A percentile compares a stretch with the other conserved stretches of the same genome.
phyloP scores from a whole-genome alignment of 2,329 filamentous ascomycete species.

The Emergomyces africanus region DNA sequence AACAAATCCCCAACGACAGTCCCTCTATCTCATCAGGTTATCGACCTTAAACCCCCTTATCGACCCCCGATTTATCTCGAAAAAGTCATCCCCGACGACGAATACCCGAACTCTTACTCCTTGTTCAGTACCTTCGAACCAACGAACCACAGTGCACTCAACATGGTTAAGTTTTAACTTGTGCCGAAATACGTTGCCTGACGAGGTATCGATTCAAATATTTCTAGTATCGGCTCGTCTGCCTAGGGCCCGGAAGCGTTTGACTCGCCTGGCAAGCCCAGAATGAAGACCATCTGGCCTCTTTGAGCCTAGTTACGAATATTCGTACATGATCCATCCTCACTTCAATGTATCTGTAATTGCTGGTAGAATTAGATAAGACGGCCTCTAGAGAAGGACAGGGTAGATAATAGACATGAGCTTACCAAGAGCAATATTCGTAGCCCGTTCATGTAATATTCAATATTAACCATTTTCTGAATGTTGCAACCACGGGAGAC shows the following conservation, averaged over 20 bases:
- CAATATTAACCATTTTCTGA: constrained; percentile 4
- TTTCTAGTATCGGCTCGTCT: neutral
- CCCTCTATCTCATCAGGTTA: neutral
- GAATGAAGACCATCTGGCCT: neutral
- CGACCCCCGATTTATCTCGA: neutral
- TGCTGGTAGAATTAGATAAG: neutral
- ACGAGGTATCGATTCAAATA: neutral
- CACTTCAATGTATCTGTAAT: neutral
- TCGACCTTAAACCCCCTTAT: neutral
- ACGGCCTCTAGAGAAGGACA: neutral
- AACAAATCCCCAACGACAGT: neutral
- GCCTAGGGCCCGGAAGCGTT: neutral
- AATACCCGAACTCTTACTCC: neutral
- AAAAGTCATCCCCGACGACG: neutral
- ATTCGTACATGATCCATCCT: neutral
- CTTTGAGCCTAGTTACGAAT: neutral
- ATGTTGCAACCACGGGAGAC: constrained; percentile 5
- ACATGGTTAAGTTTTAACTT: neutral
- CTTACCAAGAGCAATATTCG: neutral
- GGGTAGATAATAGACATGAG: neutral
- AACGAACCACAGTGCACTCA: neutral
- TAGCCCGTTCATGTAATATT: neutral
- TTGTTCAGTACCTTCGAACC: neutral
- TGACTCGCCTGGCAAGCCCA: neutral
- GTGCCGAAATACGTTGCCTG: neutral